phyloP scores from a whole-genome alignment of 352 stramenopile genomes.

The Phytophthora megakarya region DNA sequence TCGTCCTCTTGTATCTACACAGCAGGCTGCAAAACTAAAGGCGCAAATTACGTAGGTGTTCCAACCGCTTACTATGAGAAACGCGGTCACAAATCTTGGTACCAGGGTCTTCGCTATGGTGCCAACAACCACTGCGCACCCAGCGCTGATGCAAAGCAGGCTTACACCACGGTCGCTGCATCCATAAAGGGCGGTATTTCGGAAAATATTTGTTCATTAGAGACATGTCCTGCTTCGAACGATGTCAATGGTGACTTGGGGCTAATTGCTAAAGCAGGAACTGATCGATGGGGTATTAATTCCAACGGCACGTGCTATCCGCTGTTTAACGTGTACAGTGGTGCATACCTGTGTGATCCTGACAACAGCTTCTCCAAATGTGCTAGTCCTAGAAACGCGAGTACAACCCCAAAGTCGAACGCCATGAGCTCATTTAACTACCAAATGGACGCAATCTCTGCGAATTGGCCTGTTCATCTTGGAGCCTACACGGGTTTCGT shows the following conservation, averaged over 20 bases:
- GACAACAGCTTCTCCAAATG: slow-evolving; percentile 46
- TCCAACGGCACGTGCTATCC: slow-evolving; percentile 68
- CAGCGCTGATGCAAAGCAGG: slow-evolving; percentile 18
- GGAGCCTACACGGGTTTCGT: slow-evolving; percentile 67
- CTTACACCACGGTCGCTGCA: slow-evolving; percentile 19
- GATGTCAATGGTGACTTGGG: slow-evolving; percentile 40
- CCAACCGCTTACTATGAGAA: slow-evolving; percentile 39
- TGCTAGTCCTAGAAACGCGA: slow-evolving; percentile 25
- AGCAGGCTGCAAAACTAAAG: slow-evolving; percentile 43
- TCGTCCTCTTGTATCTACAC: slow-evolving; percentile 48
- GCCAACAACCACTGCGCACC: slow-evolving; percentile 48
- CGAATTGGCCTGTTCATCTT: slow-evolving; percentile 74
- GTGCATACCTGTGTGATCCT: slow-evolving; percentile 53
- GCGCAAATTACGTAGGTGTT: slow-evolving; percentile 46
- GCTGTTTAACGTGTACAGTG: slow-evolving; percentile 59
- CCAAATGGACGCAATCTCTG: slow-evolving; percentile 49
- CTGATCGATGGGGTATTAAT: slow-evolving; percentile 64
- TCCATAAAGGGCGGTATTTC: slow-evolving; percentile 28
- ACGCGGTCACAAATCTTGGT: slow-evolving; percentile 61
- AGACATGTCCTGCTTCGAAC: slow-evolving; percentile 38
- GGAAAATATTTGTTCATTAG: slow-evolving; percentile 33
- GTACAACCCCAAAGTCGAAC: slow-evolving; percentile 36
- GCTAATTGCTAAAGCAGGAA: slow-evolving; percentile 22
- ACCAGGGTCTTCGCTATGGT: slow-evolving; percentile 58
- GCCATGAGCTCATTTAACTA: slow-evolving; percentile 51